A percentile compares a stretch with the other conserved stretches of the same genome.
Conservation (phyloP, 2,329 filamentous ascomycete species). For the Penicillium sp. region DNA sequence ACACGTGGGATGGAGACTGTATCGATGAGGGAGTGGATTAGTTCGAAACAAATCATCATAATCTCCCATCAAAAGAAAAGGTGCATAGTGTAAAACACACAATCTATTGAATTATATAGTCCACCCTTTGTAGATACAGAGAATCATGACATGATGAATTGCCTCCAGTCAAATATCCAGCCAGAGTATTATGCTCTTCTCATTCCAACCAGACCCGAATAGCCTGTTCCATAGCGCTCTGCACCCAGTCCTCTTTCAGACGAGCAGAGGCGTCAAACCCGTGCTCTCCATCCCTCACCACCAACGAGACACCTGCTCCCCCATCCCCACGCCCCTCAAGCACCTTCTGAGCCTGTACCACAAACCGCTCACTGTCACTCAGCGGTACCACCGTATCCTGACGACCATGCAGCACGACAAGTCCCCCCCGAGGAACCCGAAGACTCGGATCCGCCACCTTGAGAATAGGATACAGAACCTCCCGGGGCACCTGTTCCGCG, state of each 20-base stretch:
- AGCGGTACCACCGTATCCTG: constrained; percentile 29
- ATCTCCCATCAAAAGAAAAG: too few species aligned
- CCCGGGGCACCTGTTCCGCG: constrained; percentile 8
- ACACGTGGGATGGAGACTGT: too few species aligned
- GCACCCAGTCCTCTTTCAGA: constrained; percentile 26
- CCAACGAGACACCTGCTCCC: constrained; percentile 18
- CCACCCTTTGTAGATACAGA: too few species aligned
- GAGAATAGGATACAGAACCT: constrained; percentile 24
- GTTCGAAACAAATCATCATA: too few species aligned
- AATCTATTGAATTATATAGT: too few species aligned
- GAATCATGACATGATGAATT: too few species aligned
- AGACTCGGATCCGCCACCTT: constrained; percentile 22
- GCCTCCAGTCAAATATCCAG: too few species aligned
- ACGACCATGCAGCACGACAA: constrained; percentile 31
- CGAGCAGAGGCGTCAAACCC: constrained; percentile 29
- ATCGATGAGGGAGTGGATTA: too few species aligned
- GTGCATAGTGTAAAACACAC: too few species aligned
- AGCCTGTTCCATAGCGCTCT: constrained; percentile 19
- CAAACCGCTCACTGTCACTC: constrained; percentile 25
- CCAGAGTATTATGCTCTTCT: not conserved
- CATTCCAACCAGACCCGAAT: constrained; percentile 24
- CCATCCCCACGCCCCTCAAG: not conserved
- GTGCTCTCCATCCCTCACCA: constrained; percentile 30
- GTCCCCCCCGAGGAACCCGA: constrained; percentile 25
- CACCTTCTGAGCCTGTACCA: constrained; percentile 13